These are phyloP conservation scores for Umbelopsis sp. DNA, from an alignment of 371 early-diverging fungal genomes.

Conservation along the genomic window DNA sequence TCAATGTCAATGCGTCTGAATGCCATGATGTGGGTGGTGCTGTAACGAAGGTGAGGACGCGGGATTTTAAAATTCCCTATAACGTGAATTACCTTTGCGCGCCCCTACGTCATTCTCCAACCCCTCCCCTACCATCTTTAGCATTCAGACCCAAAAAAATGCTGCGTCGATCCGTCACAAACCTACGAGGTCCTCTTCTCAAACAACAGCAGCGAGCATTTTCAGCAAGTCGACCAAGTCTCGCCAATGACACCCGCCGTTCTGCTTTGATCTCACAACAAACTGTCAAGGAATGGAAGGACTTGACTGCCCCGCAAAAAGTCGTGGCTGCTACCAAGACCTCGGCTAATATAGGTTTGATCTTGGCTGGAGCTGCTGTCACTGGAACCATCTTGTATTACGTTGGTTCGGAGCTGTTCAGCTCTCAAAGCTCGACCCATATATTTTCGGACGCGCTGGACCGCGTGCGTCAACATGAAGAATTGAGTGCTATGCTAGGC, in stretches of 20 bases:
- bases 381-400: slow-evolving; percentile 42
- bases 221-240: background rate
- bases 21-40: slow-evolving; percentile 35
- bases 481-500: slow-evolving; percentile 26
- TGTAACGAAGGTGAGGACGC: background rate
- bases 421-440: slow-evolving; percentile 42
- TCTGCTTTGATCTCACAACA: slow-evolving; percentile 28
- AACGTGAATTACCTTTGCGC: too few species aligned
- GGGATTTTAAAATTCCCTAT: background rate
- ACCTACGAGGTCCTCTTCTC: background rate
- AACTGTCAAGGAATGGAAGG: slow-evolving; percentile 47
- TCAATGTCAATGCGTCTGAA: slow-evolving; percentile 87
- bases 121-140: background rate
- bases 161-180: slow-evolving; percentile 1
- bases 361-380: slow-evolving; percentile 40
- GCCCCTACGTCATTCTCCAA: slow-evolving; percentile 5
- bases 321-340: slow-evolving; percentile 49
- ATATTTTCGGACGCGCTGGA: slow-evolving; percentile 53
- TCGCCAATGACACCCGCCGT: slow-evolving; percentile 5
- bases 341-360: slow-evolving; percentile 42
- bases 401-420: slow-evolving; percentile 42
- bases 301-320: slow-evolving; percentile 47
- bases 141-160: background rate
- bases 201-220: slow-evolving; percentile 8
- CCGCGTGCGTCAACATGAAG: slow-evolving; percentile 35